These are phyloP conservation scores for Neopestalotiopsis sp. DNA, from an alignment of 2,329 filamentous ascomycete genomes.

Conservation along the genomic window DNA sequence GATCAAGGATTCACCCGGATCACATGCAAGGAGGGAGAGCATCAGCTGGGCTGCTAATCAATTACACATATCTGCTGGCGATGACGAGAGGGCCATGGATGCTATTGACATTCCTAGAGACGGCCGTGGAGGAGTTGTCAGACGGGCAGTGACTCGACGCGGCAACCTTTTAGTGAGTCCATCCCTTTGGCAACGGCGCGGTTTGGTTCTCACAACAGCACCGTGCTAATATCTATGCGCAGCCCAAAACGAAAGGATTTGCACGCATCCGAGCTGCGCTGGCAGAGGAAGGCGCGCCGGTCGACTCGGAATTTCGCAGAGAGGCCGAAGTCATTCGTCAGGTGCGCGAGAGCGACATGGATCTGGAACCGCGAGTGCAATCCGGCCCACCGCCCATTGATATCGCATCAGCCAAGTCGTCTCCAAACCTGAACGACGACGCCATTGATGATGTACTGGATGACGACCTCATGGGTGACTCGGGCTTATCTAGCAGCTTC, in stretches of 20 bases:
- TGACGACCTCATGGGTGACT: conserved; percentile 69
- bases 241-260: conserved; percentile 97
- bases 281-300: conserved; percentile 83
- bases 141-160: conserved; percentile 81
- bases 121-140: conserved; percentile 76
- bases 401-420: conserved; percentile 67
- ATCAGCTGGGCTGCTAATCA: conserved; percentile 91
- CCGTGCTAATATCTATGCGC: conserved; percentile 35
- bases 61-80: conserved; percentile 82
- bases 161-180: conserved; percentile 82
- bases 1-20: conserved; percentile 40
- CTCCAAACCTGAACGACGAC: conserved; percentile 68
- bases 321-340: conserved; percentile 97
- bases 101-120: conserved; percentile 53
- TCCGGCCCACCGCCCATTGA: conserved; percentile 44
- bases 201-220: conserved; percentile 19
- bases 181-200: neutral
- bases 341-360: conserved; percentile 86
- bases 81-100: conserved; percentile 68
- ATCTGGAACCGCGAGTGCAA: conserved; percentile 52
- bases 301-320: conserved; percentile 86
- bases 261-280: conserved; percentile 90
- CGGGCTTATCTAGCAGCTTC: conserved; percentile 67
- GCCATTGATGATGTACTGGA: conserved; percentile 72
- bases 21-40: conserved; percentile 77